Percentiles rank a stretch among this genome's conserved stretches.
Conservation (phyloP, 2,329 filamentous ascomycete genomes). For the Neonectria magnoliae region DNA sequence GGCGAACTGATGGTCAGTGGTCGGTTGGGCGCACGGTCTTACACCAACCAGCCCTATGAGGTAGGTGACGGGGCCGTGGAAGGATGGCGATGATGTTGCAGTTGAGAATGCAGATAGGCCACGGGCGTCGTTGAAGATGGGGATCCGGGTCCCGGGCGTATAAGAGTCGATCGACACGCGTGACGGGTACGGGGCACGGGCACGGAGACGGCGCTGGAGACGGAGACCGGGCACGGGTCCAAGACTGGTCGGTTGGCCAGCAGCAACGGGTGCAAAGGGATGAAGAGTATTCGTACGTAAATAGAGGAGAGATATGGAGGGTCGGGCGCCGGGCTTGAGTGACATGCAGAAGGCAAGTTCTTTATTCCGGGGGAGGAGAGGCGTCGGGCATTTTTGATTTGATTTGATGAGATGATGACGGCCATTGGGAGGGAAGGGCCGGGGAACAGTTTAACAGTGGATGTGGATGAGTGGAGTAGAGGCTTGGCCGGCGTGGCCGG, state of each 20-base stretch:
- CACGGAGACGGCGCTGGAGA: not conserved
- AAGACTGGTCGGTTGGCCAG: not conserved
- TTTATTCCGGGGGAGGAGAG: not conserved
- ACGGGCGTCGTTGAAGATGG: not conserved
- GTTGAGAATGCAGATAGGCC: not conserved
- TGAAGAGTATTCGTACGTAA: not conserved
- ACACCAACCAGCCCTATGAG: not conserved
- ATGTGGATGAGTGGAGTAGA: not conserved
- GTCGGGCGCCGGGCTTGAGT: not conserved
- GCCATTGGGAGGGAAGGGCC: conserved; percentile 8
- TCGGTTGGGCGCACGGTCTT: not conserved
- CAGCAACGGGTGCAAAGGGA: not conserved
- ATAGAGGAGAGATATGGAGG: not conserved
- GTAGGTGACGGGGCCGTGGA: conserved; percentile 1
- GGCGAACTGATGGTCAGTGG: not conserved
- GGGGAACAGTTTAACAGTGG: not conserved
- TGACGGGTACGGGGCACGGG: too few species aligned
- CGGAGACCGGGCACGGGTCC: not conserved
- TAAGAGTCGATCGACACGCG: not conserved
- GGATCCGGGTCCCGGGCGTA: not conserved
- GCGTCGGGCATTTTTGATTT: not conserved
- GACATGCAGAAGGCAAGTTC: conserved; percentile 1
- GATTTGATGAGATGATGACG: conserved; percentile 7
- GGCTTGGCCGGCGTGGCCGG: too few species aligned
- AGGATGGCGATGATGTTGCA: not conserved